Percentiles rank a stretch among this genome's conserved stretches.
phyloP scores from a whole-genome alignment of 1,139 yeast species.

The Hansenula sp. region DNA sequence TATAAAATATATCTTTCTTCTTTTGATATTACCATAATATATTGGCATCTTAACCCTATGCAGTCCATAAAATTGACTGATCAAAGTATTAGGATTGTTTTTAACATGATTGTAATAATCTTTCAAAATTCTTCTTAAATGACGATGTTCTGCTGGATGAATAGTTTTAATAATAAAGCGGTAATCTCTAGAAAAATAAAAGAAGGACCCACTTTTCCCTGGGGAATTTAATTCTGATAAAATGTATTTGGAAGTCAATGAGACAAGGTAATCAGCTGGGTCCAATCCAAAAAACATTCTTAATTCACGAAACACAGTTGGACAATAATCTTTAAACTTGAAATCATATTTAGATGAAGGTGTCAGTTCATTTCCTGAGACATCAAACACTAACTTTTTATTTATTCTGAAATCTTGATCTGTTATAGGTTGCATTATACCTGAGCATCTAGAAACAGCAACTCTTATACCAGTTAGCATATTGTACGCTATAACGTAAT shows the following conservation, averaged over 20 bases:
- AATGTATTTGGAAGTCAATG: slow-evolving; percentile 89
- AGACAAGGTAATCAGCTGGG: slow-evolving; percentile 92
- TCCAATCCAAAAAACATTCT: slow-evolving; percentile 79
- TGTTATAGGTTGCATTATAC: slow-evolving; percentile 68
- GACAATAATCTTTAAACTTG: slow-evolving; percentile 94
- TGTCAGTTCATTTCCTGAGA: slow-evolving; percentile 83
- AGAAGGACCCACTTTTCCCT: slow-evolving; percentile 95
- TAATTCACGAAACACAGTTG: slow-evolving; percentile 87
- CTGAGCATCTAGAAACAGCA: slow-evolving; percentile 89
- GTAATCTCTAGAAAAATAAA: slow-evolving; percentile 91
- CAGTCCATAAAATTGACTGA: slow-evolving; percentile 92
- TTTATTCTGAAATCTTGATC: slow-evolving; percentile 66
- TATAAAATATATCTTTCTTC: slow-evolving; percentile 83
- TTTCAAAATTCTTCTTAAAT: slow-evolving; percentile 66
- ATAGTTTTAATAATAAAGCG: slow-evolving; percentile 94
- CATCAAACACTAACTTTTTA: slow-evolving; percentile 80
- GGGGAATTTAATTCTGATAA: slow-evolving; percentile 92
- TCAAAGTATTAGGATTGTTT: slow-evolving; percentile 78
- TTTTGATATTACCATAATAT: slow-evolving; percentile 32
- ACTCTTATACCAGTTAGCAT: slow-evolving; percentile 97
- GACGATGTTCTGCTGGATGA: slow-evolving; percentile 88
- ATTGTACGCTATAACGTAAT: slow-evolving; percentile 91
- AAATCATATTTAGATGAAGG: slow-evolving; percentile 94
- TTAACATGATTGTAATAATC: slow-evolving; percentile 81
- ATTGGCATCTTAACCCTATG: slow-evolving; percentile 91